Conservation (phyloP, 768 basidiomycete species). For the Leccinellum rugosiceps region DNA sequence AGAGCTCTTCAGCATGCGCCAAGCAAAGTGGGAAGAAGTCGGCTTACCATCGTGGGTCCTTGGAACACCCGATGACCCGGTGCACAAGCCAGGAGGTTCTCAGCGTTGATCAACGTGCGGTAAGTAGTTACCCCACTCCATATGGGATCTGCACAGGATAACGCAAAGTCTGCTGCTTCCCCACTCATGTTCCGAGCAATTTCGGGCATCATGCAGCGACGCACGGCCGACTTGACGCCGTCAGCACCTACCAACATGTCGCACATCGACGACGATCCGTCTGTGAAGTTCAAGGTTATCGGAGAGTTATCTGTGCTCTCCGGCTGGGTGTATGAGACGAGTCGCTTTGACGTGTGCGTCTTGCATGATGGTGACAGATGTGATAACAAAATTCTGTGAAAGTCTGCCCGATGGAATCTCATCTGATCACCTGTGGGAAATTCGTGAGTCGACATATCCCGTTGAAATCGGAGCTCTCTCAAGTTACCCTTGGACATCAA, state of each 20-base stretch:
- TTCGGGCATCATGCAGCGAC: constrained; percentile 34
- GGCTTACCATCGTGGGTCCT: constrained; percentile 47
- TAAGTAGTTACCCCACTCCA: constrained; percentile 63
- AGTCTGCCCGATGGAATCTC: constrained; percentile 63
- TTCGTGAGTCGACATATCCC: background rate
- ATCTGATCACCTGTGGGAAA: constrained; percentile 44
- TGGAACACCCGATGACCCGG: constrained; percentile 49
- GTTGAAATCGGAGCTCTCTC: background rate
- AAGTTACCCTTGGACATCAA: constrained; percentile 53
- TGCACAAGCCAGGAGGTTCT: constrained; percentile 38
- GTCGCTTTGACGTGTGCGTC: constrained; percentile 54
- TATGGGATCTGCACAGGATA: constrained; percentile 45
- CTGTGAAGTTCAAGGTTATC: constrained; percentile 55
- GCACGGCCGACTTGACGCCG: constrained; percentile 55
- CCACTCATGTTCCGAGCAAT: constrained; percentile 30
- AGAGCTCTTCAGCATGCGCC: background rate
- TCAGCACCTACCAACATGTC: constrained; percentile 73
- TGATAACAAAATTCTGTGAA: constrained; percentile 55
- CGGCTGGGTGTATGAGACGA: constrained; percentile 53
- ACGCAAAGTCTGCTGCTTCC: constrained; percentile 40
- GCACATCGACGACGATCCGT: constrained; percentile 56
- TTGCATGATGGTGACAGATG: constrained; percentile 45
- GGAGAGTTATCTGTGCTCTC: constrained; percentile 27
- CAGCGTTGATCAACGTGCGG: constrained; percentile 54
- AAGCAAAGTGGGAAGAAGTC: background rate